These are phyloP conservation scores for Thelephora terrestris DNA, from an alignment of 1,284 basidiomycete species.

Conservation along the genomic window DNA sequence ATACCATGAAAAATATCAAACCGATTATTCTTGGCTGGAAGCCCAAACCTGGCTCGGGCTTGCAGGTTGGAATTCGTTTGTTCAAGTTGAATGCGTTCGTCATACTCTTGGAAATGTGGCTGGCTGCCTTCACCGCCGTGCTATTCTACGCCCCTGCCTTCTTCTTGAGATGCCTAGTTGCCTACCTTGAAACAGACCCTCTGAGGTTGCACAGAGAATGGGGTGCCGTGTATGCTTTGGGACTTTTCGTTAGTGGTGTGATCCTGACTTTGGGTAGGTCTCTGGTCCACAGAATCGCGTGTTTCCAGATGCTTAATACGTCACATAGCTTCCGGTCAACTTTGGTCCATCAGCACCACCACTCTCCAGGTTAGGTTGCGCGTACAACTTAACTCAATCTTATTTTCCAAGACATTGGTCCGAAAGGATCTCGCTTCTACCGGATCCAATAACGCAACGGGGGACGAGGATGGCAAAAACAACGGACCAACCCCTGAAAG, in stretches of 20 bases:
- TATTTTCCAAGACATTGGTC: constrained; percentile 85
- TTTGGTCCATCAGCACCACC: constrained; percentile 69
- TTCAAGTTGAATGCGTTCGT: constrained; percentile 38
- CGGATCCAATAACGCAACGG: constrained; percentile 19
- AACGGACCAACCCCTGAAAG: constrained; percentile 11
- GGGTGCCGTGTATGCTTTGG: constrained; percentile 67
- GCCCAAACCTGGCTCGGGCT: constrained; percentile 44
- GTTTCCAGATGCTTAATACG: neutral
- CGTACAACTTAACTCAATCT: constrained; percentile 76
- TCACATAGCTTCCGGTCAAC: constrained; percentile 32
- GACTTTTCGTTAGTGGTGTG: constrained; percentile 59
- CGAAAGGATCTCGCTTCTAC: constrained; percentile 75
- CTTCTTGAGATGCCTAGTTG: constrained; percentile 62
- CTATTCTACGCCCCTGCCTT: constrained; percentile 74
- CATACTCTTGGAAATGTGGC: constrained; percentile 34
- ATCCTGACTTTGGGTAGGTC: constrained; percentile 47
- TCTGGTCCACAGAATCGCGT: neutral
- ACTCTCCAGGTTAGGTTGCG: constrained; percentile 63
- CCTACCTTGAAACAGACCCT: constrained; percentile 62
- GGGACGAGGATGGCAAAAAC: constrained; percentile 10
- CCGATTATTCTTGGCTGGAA: constrained; percentile 38
- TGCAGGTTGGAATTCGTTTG: constrained; percentile 49
- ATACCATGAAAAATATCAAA: constrained; percentile 27
- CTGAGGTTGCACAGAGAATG: constrained; percentile 44
- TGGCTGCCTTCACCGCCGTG: constrained; percentile 55